Percentiles rank a stretch among this genome's conserved stretches.
These are phyloP conservation scores for Pisolithus tinctorius DNA, from an alignment of 768 basidiomycete species.

Conservation along the genomic window DNA sequence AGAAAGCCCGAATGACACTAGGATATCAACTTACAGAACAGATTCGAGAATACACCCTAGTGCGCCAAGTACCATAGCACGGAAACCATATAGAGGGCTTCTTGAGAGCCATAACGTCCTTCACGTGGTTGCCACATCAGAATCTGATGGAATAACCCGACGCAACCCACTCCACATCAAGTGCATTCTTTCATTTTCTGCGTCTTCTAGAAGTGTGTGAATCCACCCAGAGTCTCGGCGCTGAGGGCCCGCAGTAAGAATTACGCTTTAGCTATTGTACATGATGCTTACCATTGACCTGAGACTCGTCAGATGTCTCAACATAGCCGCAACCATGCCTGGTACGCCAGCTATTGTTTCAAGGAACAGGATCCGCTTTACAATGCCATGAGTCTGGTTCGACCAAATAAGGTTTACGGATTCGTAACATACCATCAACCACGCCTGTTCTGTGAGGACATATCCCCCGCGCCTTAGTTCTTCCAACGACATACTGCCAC, in stretches of 20 bases:
- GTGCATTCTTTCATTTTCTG: slow-evolving; percentile 97
- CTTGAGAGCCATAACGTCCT: slow-evolving; percentile 91
- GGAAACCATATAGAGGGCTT: slow-evolving; percentile 77
- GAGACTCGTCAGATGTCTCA: slow-evolving; percentile 84
- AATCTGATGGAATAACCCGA: slow-evolving; percentile 6
- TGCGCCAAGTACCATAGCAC: slow-evolving; percentile 76
- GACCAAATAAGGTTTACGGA: slow-evolving; percentile 18
- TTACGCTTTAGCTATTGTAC: slow-evolving; percentile 4
- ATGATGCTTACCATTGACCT: slow-evolving; percentile 66
- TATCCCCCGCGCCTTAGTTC: slow-evolving; percentile 73
- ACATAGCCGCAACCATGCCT: slow-evolving; percentile 87
- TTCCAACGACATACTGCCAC: slow-evolving; percentile 57
- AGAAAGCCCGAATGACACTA: slow-evolving; percentile 7
- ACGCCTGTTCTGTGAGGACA: slow-evolving; percentile 65
- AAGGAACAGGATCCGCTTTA: slow-evolving; percentile 56
- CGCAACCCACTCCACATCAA: slow-evolving; percentile 53
- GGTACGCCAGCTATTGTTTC: slow-evolving; percentile 94
- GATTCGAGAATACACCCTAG: slow-evolving; percentile 90
- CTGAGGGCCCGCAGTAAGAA: slow-evolving; percentile 19
- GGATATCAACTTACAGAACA: slow-evolving; percentile 59
- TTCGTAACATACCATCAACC: slow-evolving; percentile 55
- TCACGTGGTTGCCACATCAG: slow-evolving; percentile 10
- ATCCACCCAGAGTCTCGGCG: slow-evolving; percentile 71
- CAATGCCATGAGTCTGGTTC: slow-evolving; percentile 9
- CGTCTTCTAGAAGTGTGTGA: slow-evolving; percentile 87